phyloP scores from a whole-genome alignment of 176 grass and related monocot genomes.

The Avena eriantha region DNA sequence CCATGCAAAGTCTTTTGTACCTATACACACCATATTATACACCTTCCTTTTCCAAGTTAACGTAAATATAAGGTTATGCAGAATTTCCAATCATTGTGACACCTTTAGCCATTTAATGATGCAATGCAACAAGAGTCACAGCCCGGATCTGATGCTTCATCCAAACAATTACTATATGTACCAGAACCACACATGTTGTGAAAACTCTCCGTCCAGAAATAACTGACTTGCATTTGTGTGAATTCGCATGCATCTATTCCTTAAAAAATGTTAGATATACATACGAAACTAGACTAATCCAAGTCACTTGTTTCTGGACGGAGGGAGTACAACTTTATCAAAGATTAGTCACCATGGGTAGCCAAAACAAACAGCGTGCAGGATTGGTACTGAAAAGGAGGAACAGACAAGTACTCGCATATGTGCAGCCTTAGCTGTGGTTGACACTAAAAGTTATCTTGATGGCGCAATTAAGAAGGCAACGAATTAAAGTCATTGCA shows the following conservation, averaged over 20 bases:
- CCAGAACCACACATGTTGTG: conserved; percentile 31
- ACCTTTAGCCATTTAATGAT: conserved; percentile 28
- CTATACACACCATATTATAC: background rate
- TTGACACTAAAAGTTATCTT: conserved; percentile 34
- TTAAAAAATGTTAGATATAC: too few relatives aligned
- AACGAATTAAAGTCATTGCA: conserved; percentile 42
- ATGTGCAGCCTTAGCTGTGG: conserved; percentile 38
- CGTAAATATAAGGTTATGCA: conserved; percentile 20
- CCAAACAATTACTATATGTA: conserved; percentile 37
- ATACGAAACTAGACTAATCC: too few relatives aligned
- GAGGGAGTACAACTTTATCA: too few relatives aligned
- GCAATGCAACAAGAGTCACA: background rate
- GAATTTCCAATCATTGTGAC: conserved; percentile 54
- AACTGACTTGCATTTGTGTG: too few relatives aligned
- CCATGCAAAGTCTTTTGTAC: conserved; percentile 33
- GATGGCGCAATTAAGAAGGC: conserved; percentile 48
- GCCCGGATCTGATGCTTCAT: conserved; percentile 49
- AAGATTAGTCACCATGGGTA: too few relatives aligned
- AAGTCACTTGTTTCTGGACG: too few relatives aligned
- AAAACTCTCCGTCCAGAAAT: too few relatives aligned
- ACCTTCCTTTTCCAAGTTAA: conserved; percentile 29
- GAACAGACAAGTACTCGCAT: conserved; percentile 8
- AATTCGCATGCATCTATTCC: too few relatives aligned
- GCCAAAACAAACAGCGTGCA: conserved; percentile 16
- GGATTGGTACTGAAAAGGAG: conserved; percentile 43